phyloP scores from a whole-genome alignment of 495 filamentous ascomycete genomes.

The Pseudoneurospora amorphoporcata region DNA sequence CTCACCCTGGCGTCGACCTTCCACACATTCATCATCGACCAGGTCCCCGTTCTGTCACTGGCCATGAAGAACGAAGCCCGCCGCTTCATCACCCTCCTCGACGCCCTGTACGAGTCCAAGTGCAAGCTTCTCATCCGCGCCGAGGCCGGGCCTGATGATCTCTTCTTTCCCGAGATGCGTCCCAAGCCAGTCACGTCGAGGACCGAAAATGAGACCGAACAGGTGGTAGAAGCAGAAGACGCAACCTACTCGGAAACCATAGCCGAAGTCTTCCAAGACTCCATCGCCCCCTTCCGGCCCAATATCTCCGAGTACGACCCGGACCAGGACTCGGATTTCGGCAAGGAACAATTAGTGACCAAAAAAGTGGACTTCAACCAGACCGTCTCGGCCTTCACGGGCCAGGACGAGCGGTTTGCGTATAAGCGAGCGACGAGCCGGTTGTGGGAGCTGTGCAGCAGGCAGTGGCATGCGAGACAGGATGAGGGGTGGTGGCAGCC shows the following conservation, averaged over 20 bases:
- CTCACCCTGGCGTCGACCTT: conserved; percentile 58
- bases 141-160: conserved; percentile 47
- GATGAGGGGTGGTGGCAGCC: conserved; percentile 53
- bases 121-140: conserved; percentile 54
- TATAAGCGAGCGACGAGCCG: conserved; percentile 57
- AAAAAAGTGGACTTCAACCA: conserved; percentile 42
- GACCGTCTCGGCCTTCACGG: conserved; percentile 46
- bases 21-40: conserved; percentile 55
- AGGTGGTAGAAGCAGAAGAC: conserved; percentile 21
- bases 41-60: conserved; percentile 46
- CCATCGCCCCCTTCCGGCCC: conserved; percentile 57
- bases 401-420: conserved; percentile 64
- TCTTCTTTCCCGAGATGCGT: conserved; percentile 57
- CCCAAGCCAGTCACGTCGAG: not conserved
- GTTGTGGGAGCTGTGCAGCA: conserved; percentile 60
- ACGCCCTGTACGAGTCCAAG: conserved; percentile 59
- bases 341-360: conserved; percentile 13
- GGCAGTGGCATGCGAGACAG: conserved; percentile 49
- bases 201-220: not conserved
- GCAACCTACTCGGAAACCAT: conserved; percentile 56
- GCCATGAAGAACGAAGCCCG: conserved; percentile 61
- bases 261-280: conserved; percentile 60
- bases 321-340: conserved; percentile 40
- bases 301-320: conserved; percentile 50
- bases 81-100: conserved; percentile 59